phyloP scores from a whole-genome alignment of 78 protist species.

The Ministeria vibrans region DNA sequence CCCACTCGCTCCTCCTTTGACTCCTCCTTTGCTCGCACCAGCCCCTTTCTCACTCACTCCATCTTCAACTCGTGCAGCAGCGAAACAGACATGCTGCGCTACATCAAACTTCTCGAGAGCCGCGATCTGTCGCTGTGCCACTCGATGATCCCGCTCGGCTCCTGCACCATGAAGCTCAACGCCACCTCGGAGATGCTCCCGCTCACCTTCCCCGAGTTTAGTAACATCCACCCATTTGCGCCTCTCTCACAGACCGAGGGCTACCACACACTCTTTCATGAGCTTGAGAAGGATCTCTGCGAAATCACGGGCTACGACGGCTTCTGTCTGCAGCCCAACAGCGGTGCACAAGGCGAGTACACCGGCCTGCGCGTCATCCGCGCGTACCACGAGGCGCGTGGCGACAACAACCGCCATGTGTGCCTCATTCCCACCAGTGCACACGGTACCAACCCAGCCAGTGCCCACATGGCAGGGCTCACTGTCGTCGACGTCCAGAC shows the following conservation, averaged over 20 bases:
- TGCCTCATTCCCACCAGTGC: slow-evolving; percentile 95
- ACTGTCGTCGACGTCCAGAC: slow-evolving; percentile 54
- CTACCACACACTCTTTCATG: slow-evolving; percentile 36
- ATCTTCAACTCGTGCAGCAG: slow-evolving; percentile 83
- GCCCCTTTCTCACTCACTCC: slow-evolving; percentile 63
- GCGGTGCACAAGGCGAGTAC: slow-evolving; percentile 95
- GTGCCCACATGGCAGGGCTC: slow-evolving; percentile 75
- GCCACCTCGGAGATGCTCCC: slow-evolving; percentile 90
- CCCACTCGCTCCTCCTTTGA: neutral
- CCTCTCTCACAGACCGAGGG: slow-evolving; percentile 83
- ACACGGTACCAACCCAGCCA: slow-evolving; percentile 99
- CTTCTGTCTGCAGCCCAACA: slow-evolving; percentile 89
- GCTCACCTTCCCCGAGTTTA: slow-evolving; percentile 86
- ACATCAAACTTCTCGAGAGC: slow-evolving; percentile 71
- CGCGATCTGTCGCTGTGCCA: slow-evolving; percentile 76
- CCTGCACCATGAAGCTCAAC: slow-evolving; percentile 97
- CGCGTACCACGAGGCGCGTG: slow-evolving; percentile 60
- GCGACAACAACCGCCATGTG: slow-evolving; percentile 78
- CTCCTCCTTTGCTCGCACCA: slow-evolving; percentile 17
- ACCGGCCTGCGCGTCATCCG: slow-evolving; percentile 89
- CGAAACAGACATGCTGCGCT: slow-evolving; percentile 87
- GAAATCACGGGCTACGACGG: slow-evolving; percentile 85
- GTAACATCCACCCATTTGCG: slow-evolving; percentile 91
- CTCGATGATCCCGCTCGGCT: slow-evolving; percentile 91
- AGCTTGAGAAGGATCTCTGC: slow-evolving; percentile 33